Evolutionary conservation across 2,329 filamentous ascomycete species (phyloP).

Genomic region (Pestalotiopsis sp.): DNA sequence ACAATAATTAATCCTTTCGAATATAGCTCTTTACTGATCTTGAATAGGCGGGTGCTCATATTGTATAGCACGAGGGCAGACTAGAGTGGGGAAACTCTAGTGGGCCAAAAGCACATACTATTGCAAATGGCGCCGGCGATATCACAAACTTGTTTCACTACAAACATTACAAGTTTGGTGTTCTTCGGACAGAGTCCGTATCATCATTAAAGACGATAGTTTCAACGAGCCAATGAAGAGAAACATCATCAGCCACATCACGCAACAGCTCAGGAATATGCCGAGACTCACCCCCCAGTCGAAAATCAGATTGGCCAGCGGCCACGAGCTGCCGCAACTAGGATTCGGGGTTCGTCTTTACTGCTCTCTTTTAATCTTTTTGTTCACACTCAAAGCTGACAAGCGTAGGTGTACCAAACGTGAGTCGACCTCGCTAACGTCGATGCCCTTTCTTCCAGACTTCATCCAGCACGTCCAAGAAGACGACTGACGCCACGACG

Average conservation of each 20-base stretch:
- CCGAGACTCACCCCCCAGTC: conserved; percentile 49
- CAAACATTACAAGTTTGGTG: not conserved
- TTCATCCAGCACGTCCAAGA: not conserved
- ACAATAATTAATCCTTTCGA: not conserved
- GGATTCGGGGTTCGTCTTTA: conserved; percentile 53
- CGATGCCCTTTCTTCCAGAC: not conserved
- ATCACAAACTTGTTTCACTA: not conserved
- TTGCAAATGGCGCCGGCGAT: not conserved
- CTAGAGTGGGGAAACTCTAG: not conserved
- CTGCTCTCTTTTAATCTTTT: conserved; percentile 10
- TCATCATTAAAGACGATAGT: not conserved
- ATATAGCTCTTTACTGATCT: not conserved
- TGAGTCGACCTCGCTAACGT: conserved; percentile 30
- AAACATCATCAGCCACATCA: not conserved
- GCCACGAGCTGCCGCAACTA: conserved; percentile 53
- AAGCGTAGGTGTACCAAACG: conserved; percentile 54
- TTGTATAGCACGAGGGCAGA: not conserved
- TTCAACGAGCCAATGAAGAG: not conserved
- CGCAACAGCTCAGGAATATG: conserved; percentile 41
- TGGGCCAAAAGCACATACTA: not conserved
- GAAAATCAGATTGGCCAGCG: conserved; percentile 56
- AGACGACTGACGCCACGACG: conserved; percentile 4
- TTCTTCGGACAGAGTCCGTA: not conserved
- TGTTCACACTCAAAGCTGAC: not conserved
- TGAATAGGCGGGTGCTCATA: not conserved